Evolutionary conservation across 495 filamentous ascomycete species (phyloP).

Genomic region (Copromyces sp.): DNA sequence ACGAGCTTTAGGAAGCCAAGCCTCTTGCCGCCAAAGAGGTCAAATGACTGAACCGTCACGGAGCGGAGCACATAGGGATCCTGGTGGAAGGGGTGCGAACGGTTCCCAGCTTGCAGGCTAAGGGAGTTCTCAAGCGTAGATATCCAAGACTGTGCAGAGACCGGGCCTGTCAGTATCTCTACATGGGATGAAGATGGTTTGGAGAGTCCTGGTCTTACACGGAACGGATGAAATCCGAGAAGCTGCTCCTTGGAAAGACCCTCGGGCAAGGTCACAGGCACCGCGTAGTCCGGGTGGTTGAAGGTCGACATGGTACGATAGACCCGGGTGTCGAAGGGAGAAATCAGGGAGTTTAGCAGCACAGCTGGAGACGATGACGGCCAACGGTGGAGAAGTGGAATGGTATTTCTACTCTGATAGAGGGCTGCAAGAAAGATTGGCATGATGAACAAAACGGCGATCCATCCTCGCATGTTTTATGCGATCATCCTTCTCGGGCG

Average conservation of each 20-base stretch:
- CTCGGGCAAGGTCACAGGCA: constrained; percentile 47
- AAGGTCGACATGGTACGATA: constrained; percentile 35
- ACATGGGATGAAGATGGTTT: not conserved
- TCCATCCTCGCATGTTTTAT: not conserved
- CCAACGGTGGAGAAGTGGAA: not conserved
- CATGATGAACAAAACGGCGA: not conserved
- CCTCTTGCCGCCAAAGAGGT: constrained; percentile 54
- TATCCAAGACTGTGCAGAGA: constrained; percentile 48
- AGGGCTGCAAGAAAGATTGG: not conserved
- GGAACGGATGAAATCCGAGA: constrained; percentile 62
- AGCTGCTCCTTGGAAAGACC: constrained; percentile 53
- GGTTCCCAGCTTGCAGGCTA: constrained; percentile 42
- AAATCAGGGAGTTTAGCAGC: not conserved
- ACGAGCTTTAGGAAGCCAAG: constrained; percentile 74
- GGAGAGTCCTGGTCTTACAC: constrained; percentile 17
- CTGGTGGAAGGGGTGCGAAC: constrained; percentile 58
- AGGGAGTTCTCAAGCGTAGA: constrained; percentile 56
- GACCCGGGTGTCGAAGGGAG: not conserved
- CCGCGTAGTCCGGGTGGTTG: constrained; percentile 30
- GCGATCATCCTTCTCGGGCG: not conserved
- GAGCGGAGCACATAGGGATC: constrained; percentile 59
- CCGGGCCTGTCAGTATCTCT: not conserved
- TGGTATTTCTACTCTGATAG: not conserved
- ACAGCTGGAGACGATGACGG: not conserved
- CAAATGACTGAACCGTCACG: constrained; percentile 64